A percentile compares a stretch with the other conserved stretches of the same genome.
Evolutionary conservation across 108 stramenopile genomes (phyloP).

Genomic region (Pelagomonas calceolata): DNA sequence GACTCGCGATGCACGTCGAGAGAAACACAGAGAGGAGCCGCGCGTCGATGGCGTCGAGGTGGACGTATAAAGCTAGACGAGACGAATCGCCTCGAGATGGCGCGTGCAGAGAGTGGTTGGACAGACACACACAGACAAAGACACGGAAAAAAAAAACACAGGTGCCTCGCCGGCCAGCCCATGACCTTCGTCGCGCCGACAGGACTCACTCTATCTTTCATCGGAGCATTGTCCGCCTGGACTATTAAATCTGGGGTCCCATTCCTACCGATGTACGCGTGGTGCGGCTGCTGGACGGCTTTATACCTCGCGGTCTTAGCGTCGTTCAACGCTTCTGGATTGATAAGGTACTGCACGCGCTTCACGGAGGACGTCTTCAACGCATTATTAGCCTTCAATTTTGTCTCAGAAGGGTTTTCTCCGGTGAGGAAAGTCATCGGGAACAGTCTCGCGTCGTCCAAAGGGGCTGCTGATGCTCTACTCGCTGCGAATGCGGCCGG

Average conservation of each 20-base stretch:
- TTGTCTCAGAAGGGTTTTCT: slow-evolving; percentile 75
- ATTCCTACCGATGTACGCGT: slow-evolving; percentile 84
- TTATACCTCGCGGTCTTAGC: slow-evolving; percentile 67
- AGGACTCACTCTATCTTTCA: slow-evolving; percentile 83
- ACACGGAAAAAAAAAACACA: too few species aligned
- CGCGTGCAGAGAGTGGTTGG: too few species aligned
- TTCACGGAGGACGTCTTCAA: slow-evolving; percentile 97
- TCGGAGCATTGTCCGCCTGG: slow-evolving; percentile 70
- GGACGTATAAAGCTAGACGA: too few species aligned
- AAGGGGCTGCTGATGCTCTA: slow-evolving; percentile 5
- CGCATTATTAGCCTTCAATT: slow-evolving; percentile 78
- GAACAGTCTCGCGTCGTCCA: background rate
- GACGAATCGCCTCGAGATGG: too few species aligned
- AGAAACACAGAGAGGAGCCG: too few species aligned
- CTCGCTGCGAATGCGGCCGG: slow-evolving; percentile 24
- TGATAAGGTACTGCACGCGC: slow-evolving; percentile 82
- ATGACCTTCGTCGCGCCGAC: slow-evolving; percentile 96
- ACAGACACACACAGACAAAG: too few species aligned
- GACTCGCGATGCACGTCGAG: too few species aligned
- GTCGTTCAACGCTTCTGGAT: slow-evolving; percentile 56
- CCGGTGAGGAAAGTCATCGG: slow-evolving; percentile 41
- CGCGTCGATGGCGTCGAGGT: too few species aligned
- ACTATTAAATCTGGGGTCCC: slow-evolving; percentile 57
- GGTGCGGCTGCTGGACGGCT: slow-evolving; percentile 88
- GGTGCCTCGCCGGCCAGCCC: slow-evolving; percentile 79